phyloP scores from a whole-genome alignment of 768 basidiomycete genomes.

The Leccinum longicurvipes region DNA sequence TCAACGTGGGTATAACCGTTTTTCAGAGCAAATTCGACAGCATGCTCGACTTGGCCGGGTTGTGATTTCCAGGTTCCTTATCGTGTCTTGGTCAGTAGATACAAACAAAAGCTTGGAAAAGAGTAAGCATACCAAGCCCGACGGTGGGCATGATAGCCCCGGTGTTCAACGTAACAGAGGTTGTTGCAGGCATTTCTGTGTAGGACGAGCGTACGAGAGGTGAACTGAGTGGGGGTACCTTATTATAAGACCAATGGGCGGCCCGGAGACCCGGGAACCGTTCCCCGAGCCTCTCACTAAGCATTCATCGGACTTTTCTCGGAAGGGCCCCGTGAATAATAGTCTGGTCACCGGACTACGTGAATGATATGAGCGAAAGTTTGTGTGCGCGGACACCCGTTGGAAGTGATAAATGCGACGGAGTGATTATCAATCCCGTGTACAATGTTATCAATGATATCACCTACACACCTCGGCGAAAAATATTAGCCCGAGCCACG shows the following conservation, averaged over 20 bases:
- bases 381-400: background rate
- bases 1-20: conserved; percentile 73
- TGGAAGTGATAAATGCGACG: background rate
- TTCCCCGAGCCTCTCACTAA: background rate
- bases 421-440: background rate
- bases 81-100: background rate
- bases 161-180: conserved; percentile 63
- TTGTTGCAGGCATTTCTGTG: conserved; percentile 41
- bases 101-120: background rate
- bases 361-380: background rate
- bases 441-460: background rate
- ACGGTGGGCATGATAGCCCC: conserved; percentile 73
- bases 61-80: conserved; percentile 74
- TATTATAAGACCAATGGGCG: background rate
- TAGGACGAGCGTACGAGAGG: background rate
- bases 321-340: background rate
- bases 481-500: background rate
- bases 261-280: background rate
- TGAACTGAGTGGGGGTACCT: background rate
- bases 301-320: conserved; percentile 4
- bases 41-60: conserved; percentile 67
- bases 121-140: conserved; percentile 47
- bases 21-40: conserved; percentile 74
- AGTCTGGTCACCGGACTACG: too few relatives aligned
- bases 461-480: background rate